Percentiles rank a stretch among this genome's conserved stretches.
Conservation (phyloP, 2,329 filamentous ascomycete species). For the Beauveria sp. region DNA sequence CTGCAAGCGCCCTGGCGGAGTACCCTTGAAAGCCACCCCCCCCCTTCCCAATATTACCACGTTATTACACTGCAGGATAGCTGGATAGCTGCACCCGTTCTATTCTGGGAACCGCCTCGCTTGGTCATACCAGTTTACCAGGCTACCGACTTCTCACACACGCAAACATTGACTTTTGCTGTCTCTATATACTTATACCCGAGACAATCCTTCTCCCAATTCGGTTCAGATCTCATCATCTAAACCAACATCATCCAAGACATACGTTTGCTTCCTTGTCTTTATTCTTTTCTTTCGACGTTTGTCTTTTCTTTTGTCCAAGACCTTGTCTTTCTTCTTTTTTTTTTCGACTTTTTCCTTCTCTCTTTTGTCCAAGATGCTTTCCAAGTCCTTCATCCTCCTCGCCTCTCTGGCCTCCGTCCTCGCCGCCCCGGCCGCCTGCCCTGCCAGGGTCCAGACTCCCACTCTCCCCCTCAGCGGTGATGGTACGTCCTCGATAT, state of each 20-base stretch:
- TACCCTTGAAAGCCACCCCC: neutral
- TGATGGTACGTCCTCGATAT: neutral
- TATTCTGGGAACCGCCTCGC: constrained; percentile 9
- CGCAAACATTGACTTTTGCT: neutral
- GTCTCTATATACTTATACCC: constrained; percentile 4
- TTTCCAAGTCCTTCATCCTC: constrained; percentile 25
- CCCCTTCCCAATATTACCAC: constrained; percentile 1
- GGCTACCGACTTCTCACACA: neutral
- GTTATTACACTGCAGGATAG: neutral
- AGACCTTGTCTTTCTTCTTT: neutral
- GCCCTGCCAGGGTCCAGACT: constrained; percentile 12
- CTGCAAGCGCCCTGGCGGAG: constrained; percentile 10
- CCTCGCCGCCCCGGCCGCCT: constrained; percentile 18
- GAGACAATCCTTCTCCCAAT: constrained; percentile 10
- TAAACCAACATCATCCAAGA: neutral
- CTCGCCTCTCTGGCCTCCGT: constrained; percentile 26
- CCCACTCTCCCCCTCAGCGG: constrained; percentile 1
- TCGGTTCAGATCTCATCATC: constrained; percentile 7
- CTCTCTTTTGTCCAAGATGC: constrained; percentile 19
- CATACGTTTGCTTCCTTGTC: neutral
- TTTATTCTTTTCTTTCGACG: neutral
- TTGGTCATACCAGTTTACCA: neutral
- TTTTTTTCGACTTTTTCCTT: neutral
- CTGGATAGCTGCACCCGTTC: neutral
- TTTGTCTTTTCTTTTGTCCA: no score